These are phyloP conservation scores for Fusarium sp. DNA, from an alignment of 2,329 filamentous ascomycete genomes.

Conservation along the genomic window DNA sequence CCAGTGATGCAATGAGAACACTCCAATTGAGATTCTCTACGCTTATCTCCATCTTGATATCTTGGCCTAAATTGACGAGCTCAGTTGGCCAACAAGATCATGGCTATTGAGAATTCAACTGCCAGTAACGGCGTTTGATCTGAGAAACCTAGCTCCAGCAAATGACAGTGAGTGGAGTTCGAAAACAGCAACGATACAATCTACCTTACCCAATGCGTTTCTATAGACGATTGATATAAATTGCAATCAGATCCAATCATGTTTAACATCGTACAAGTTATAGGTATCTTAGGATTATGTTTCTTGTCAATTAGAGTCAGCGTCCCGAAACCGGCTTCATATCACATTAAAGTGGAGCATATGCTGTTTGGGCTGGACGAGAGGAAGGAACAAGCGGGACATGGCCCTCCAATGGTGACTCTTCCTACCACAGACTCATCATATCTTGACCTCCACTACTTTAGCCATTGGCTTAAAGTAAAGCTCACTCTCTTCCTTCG, in stretches of 20 bases:
- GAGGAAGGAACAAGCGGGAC: not conserved
- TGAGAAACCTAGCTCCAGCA: not conserved
- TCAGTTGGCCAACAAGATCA: constrained; percentile 25
- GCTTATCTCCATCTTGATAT: not conserved
- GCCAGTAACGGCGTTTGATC: constrained; percentile 2
- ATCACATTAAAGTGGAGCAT: constrained; percentile 8
- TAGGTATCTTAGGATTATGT: not conserved
- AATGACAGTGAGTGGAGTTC: not conserved
- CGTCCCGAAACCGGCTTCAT: constrained; percentile 15
- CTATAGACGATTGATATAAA: not conserved
- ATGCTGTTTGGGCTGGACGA: not conserved
- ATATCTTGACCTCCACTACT: constrained; percentile 8
- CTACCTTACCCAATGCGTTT: not conserved
- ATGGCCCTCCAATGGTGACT: constrained; percentile 25
- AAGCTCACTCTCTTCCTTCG: constrained; percentile 8
- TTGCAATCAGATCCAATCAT: not conserved
- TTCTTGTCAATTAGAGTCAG: not conserved
- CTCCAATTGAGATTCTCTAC: not conserved
- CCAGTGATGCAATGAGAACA: not conserved
- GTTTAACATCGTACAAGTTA: too few relatives aligned
- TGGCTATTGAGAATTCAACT: constrained; percentile 34
- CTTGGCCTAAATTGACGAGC: not conserved
- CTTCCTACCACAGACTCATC: constrained; percentile 20
- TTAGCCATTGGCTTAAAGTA: constrained; percentile 13
- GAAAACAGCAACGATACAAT: too few relatives aligned